Evolutionary conservation across 2,329 filamentous ascomycete species (phyloP).

Genomic region (Paracoccidioides lutzii): DNA sequence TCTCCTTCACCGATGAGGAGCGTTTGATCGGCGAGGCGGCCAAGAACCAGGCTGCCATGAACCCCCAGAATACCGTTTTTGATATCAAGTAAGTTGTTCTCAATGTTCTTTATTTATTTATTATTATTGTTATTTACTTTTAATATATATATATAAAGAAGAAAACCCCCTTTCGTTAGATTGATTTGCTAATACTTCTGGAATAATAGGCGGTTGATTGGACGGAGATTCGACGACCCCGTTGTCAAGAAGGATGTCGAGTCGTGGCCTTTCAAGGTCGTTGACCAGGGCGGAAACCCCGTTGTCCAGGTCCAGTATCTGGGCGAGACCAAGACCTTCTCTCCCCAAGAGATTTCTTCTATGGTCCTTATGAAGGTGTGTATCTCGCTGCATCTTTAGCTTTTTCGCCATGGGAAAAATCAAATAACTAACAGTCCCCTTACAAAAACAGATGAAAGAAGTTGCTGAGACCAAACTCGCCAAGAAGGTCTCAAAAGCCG

Average conservation of each 20-base stretch:
- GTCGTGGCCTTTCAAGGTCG: constrained; percentile 98
- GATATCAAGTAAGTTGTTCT: constrained; percentile 74
- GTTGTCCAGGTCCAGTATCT: constrained; percentile 94
- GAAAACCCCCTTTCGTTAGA: not conserved
- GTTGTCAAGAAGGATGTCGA: constrained; percentile 98
- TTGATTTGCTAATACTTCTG: not conserved
- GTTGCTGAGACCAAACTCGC: constrained; percentile 96
- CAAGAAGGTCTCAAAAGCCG: constrained; percentile 98
- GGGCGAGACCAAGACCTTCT: constrained; percentile 88
- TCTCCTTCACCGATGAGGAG: constrained; percentile 97
- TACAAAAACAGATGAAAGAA: constrained; percentile 77
- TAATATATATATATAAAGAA: not conserved
- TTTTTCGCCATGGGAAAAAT: no score
- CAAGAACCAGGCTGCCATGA: constrained; percentile 99
- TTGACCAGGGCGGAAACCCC: constrained; percentile 78
- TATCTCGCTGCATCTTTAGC: not conserved
- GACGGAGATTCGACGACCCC: constrained; percentile 85
- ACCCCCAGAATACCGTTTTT: constrained; percentile 96
- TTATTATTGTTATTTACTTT: not conserved
- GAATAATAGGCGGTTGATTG: constrained; percentile 76
- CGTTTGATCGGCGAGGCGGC: constrained; percentile 98
- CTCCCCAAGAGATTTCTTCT: constrained; percentile 94
- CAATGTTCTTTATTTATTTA: not conserved
- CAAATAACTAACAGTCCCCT: no score
- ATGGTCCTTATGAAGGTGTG: constrained; percentile 96